Conservation (phyloP, 106 monocot species). For the Agapanthus africanus region DNA sequence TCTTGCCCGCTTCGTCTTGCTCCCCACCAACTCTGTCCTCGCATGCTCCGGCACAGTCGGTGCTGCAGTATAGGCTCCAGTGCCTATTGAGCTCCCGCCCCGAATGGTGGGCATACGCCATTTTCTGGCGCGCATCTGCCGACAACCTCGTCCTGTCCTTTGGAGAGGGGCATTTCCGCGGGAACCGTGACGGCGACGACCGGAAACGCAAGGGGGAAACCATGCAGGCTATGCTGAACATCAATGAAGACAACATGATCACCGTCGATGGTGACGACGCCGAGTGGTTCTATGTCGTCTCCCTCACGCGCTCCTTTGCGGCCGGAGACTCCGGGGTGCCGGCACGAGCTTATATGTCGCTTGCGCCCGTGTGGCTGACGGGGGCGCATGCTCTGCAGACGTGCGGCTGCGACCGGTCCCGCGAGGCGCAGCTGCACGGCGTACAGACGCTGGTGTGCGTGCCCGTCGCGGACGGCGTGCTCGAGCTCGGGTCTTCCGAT, state of each 20-base stretch:
- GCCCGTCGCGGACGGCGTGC: too few relatives aligned
- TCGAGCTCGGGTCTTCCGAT: too few relatives aligned
- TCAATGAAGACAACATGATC: background rate
- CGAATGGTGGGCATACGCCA: conserved; percentile 60
- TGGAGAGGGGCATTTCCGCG: conserved; percentile 50
- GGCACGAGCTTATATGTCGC: too few relatives aligned
- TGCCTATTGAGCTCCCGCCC: conserved; percentile 30
- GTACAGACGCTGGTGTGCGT: too few relatives aligned
- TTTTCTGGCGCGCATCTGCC: conserved; percentile 37
- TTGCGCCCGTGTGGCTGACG: too few relatives aligned
- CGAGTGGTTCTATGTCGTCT: conserved; percentile 61
- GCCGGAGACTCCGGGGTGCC: too few relatives aligned
- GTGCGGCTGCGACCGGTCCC: too few relatives aligned
- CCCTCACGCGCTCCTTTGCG: conserved; percentile 27
- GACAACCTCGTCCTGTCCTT: conserved; percentile 26
- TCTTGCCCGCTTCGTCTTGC: conserved; percentile 17
- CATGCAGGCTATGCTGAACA: background rate
- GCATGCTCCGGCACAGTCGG: background rate
- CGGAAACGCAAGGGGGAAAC: background rate
- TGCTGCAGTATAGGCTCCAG: conserved; percentile 28
- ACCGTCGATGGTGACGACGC: conserved; percentile 14
- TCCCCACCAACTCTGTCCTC: conserved; percentile 1
- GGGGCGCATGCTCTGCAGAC: too few relatives aligned
- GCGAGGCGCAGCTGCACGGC: too few relatives aligned
- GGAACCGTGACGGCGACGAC: background rate